Percentiles rank a stretch among this genome's conserved stretches.
These are phyloP conservation scores for Xylaria sp. DNA, from an alignment of 2,329 filamentous ascomycete genomes.

Conservation along the genomic window DNA sequence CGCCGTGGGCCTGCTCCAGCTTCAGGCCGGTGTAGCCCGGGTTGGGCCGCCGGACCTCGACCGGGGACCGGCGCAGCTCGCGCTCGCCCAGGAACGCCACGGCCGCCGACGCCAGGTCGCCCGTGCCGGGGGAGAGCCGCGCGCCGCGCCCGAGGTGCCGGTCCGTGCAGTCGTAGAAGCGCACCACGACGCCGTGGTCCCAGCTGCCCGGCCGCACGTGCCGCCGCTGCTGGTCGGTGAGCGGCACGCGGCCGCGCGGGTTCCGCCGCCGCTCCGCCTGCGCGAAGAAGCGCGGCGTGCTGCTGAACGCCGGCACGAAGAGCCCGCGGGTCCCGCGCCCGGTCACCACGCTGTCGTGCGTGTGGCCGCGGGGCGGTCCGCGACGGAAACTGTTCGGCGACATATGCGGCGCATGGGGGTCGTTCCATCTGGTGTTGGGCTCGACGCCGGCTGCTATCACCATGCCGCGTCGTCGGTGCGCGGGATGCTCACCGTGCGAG, in stretches of 20 bases:
- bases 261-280: background rate
- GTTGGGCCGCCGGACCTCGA: background rate
- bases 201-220: background rate
- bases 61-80: constrained; percentile 1
- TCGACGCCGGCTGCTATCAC: too few species aligned
- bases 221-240: background rate
- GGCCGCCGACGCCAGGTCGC: constrained; percentile 6
- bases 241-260: background rate
- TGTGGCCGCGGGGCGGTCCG: background rate
- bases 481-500: background rate
- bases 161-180: constrained; percentile 14
- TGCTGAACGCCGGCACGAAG: constrained; percentile 11
- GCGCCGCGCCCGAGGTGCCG: background rate
- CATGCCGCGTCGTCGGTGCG: too few species aligned
- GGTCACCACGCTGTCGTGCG: background rate
- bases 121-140: background rate
- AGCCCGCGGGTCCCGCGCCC: constrained; percentile 14
- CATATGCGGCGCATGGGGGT: too few species aligned
- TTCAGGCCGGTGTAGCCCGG: constrained; percentile 14
- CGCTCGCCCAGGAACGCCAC: constrained; percentile 18
- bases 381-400: too few species aligned
- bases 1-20: background rate
- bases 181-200: background rate
- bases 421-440: too few species aligned
- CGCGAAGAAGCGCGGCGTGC: background rate